Evolutionary conservation across 352 stramenopile genomes (phyloP), one percentile per base, ranked within the genome.

Genomic region (Phytophthora cryptogea): DNA sequence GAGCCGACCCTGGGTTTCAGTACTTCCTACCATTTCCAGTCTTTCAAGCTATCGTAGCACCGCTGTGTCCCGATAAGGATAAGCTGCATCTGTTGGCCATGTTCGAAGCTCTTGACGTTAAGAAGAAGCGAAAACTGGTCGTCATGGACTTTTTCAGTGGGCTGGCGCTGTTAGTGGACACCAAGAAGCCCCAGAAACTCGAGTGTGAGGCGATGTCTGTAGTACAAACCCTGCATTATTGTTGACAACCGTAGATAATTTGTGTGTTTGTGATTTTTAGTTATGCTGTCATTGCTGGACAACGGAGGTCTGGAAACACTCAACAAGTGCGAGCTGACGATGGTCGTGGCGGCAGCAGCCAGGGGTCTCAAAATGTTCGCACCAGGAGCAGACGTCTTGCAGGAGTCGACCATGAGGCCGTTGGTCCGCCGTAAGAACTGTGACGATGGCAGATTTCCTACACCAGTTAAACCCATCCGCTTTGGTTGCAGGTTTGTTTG

Each of bases 121-220:
- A 63, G 7, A 36, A 55, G 3, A 28, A 53, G 28, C 51, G 62
- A 4, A 83, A 56, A 17, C 40, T 89, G 26, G 60, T 63, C 0
- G 75, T 59, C 7, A 51, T 88, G 31, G 79, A 89, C 45, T 89
- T 90, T 28, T 89, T 90, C 48, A 78, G 75, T 13, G 78, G 78
- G 0, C 59, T 90, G 13, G 73, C 73, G 47, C 62, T 90, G 20
- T 56, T 86, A 28, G 76, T 83, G 20, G 72, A 88, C 6, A 75
- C 70, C 49, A 89, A 90, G 51, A 90, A 90, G 49, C 64, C 68
- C 0, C 41, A 71, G 45, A 90, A 90, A 45, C 72, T 89, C 40
- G 81, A 86, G 20, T 90, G 81, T 87, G 46, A 32, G 78, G 55
- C 17, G 32, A 40, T 7, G 40, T 44, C 23, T 52, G 42, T 28